Base-by-base conservation (phyloP, 1,284 basidiomycete genomes). In the Irpex rosettiformis region DNA sequence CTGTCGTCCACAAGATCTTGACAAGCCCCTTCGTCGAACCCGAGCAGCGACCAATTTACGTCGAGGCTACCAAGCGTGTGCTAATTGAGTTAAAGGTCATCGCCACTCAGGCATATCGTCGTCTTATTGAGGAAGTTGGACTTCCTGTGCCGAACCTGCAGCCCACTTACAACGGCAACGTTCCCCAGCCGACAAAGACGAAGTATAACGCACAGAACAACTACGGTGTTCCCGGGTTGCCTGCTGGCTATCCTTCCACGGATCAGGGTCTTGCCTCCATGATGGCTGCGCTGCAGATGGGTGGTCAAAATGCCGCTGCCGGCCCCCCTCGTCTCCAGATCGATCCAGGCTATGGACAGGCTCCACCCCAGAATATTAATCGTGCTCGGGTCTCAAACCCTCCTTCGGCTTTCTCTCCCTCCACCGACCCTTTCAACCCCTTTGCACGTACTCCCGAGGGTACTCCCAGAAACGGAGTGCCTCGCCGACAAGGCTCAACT, bases 61-160 rank as follows among this genome's bases (percentile, higher is more conserved):
- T 92, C 1, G 94, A 94, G 65, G 90, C 93, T 2, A 93, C 91
- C 22, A 94, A 94, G 70, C 86, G 92, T 7, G 94, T 95, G 29
- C 77, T 96, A 57, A 91, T 93, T 55, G 88, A 89, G 69, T 79
- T 96, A 60, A 94, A 94, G 75, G 93, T 94, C 42, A 90, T 93
- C 52, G 87, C 89, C 24, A 93, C 92, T 3, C 93, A 94, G 66
- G 92, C 94, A n/a, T 97, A 98, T 70, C 86, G 94, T 60, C 84
- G 93, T 56, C 79, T 98, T 52, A 93, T 96, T 58, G 93, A 97
- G 72, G 94, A 96, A 75, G 93, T 97, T 63, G 95, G 95, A 10
- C 75, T 98, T 52, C 93, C 93, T 5, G 88, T 94, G 42, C 91
- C 92, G 55, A 91, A 87, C 75, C 86, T 90, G 74, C 88, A 91